phyloP scores from a whole-genome alignment of 2,329 filamentous ascomycete species.

The Ascochyta pisi region DNA sequence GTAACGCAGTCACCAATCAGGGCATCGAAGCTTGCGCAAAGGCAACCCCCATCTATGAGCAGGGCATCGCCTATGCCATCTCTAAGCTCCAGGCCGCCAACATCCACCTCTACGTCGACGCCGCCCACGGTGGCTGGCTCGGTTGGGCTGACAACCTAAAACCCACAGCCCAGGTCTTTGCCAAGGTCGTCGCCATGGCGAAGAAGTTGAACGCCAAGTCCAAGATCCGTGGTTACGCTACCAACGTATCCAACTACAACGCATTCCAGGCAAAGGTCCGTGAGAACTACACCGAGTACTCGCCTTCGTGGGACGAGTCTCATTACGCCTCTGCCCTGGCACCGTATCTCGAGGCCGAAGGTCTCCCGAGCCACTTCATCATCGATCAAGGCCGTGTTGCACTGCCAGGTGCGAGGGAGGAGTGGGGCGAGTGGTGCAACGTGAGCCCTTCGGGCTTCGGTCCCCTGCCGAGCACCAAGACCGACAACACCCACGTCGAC shows the following conservation, averaged over 20 bases:
- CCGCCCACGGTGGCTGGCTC: conserved; percentile 41
- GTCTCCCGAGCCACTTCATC: conserved; percentile 37
- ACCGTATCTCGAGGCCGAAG: conserved; percentile 30
- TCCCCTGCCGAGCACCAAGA: conserved; percentile 21
- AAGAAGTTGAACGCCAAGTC: conserved; percentile 30
- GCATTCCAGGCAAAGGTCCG: conserved; percentile 32
- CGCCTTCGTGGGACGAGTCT: conserved; percentile 34
- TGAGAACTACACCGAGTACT: conserved; percentile 35
- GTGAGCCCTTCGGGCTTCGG: conserved; percentile 35
- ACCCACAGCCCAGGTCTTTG: conserved; percentile 34
- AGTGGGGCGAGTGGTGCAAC: conserved; percentile 44
- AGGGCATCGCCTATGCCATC: conserved; percentile 40
- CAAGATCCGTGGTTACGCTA: conserved; percentile 36
- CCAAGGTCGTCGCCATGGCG: conserved; percentile 31
- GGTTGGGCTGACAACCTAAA: conserved; percentile 40
- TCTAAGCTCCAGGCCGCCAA: conserved; percentile 38
- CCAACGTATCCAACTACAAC: conserved; percentile 42
- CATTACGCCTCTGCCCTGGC: conserved; percentile 33
- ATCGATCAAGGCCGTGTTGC: conserved; percentile 38
- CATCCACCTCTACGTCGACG: conserved; percentile 38
- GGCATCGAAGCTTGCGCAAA: conserved; percentile 30
- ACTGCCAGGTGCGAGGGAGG: conserved; percentile 28
- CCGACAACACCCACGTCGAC: conserved; percentile 35
- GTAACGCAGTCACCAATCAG: conserved; percentile 40
- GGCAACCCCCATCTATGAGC: conserved; percentile 36